These are phyloP conservation scores for Umbelopsis isabellina DNA, from an alignment of 192 early-diverging fungal species.

Conservation along the genomic window DNA sequence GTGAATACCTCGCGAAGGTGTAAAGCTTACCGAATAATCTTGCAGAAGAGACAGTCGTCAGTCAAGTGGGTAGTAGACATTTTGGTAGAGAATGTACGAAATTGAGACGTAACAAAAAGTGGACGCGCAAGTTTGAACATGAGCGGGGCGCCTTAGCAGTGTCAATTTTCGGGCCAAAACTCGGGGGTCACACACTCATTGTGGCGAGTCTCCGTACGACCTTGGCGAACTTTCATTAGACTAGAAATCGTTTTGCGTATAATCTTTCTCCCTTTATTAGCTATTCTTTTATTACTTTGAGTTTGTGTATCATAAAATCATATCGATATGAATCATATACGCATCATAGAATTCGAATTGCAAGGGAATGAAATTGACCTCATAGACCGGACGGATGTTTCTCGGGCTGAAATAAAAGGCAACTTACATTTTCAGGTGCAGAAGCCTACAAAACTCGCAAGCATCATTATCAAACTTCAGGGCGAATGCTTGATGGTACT, in stretches of 20 bases:
- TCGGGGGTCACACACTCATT: too few species aligned
- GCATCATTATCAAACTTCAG: not conserved
- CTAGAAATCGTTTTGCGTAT: too few species aligned
- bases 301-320: too few species aligned
- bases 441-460: not conserved
- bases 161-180: too few species aligned
- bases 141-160: too few species aligned
- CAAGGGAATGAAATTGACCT: not conserved
- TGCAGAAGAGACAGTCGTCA: conserved; percentile 86
- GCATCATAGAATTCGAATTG: not conserved
- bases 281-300: too few species aligned
- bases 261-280: too few species aligned
- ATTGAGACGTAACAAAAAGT: not conserved
- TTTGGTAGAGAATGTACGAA: conserved; percentile 6
- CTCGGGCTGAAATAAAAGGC: not conserved
- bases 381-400: not conserved
- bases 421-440: not conserved
- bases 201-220: too few species aligned
- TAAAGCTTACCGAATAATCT: conserved; percentile 66
- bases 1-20: not conserved
- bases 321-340: not conserved
- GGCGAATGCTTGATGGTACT: not conserved
- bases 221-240: too few species aligned
- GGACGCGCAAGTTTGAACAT: not conserved
- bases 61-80: conserved; percentile 41